Evolutionary conservation across 2,329 filamentous ascomycete genomes (phyloP), one percentile per base, ranked within the genome.

Genomic region (Clonostachys solani): DNA sequence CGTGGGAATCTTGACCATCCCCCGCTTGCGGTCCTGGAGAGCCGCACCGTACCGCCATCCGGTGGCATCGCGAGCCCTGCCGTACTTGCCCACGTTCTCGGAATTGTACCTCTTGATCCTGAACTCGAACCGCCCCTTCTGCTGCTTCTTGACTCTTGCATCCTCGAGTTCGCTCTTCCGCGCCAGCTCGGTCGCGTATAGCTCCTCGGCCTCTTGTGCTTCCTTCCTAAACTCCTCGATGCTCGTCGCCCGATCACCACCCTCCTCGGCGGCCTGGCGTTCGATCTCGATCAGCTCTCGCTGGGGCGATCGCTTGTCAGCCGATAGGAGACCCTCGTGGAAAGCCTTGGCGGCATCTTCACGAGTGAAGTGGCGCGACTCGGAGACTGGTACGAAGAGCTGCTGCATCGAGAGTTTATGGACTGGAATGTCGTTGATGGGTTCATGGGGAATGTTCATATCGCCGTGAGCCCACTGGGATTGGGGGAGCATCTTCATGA

Each of bases 401-500:
- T 86, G 82, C 62, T 82, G 77, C 66, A 75, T 74, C 8, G 82
- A 83, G 56, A 74, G 68, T 44, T 72, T 72, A 64, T 85, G 82
- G n/a, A 82, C 73, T 55, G 81, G 75, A 17, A 86, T 67, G 61
- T 85, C 82, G 61, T 84, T 85, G 63, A 85, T 79, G 18, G 78
- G 71, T 65, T 86, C 80, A 56, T 81, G 78, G 0, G 72, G 66
- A 16, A 43, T 23, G 5, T 64, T 62, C 65, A 70, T 80, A 69
- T 56, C 75, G 60, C 55, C 73, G 60, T 47, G 74, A 73, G 50
- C 76, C 66, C 60, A 84, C 62, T 70, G 69, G n/a, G 82, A 88
- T 47, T 77, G 77, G 4, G 90, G 91, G 6, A 97, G 73, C 91
- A 96, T 95, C 34, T 72, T 69, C 56, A 89, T 74, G 19, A 97